A percentile compares a stretch with the other conserved stretches of the same genome.
These are phyloP conservation scores for Peterozyma toletana DNA, from an alignment of 805 yeast genomes.

Conservation along the genomic window DNA sequence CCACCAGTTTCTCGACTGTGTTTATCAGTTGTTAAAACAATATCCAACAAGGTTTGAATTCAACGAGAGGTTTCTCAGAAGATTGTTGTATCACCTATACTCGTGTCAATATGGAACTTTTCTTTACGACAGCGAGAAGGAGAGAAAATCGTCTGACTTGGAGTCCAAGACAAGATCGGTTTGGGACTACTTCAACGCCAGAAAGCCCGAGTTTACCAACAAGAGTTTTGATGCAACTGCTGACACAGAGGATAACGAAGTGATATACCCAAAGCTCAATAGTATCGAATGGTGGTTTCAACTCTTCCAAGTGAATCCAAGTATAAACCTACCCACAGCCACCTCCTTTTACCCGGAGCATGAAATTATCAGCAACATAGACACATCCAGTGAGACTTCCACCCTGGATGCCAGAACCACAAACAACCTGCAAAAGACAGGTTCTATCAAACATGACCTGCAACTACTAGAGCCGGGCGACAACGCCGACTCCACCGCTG, in stretches of 20 bases:
- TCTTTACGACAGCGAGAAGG: constrained; percentile 66
- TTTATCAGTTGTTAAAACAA: constrained; percentile 71
- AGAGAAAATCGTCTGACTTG: constrained; percentile 37
- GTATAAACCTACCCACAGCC: constrained; percentile 36
- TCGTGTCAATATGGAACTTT: constrained; percentile 96
- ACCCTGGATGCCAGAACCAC: neutral
- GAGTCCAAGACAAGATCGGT: constrained; percentile 59
- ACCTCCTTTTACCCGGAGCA: constrained; percentile 31
- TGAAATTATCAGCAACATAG: neutral
- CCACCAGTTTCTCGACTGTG: constrained; percentile 89
- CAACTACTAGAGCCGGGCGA: neutral
- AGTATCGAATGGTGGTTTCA: constrained; percentile 88
- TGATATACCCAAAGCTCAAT: constrained; percentile 52
- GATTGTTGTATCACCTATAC: constrained; percentile 80
- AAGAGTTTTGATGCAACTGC: constrained; percentile 25
- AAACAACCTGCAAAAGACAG: neutral
- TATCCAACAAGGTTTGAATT: constrained; percentile 73
- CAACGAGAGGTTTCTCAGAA: constrained; percentile 78
- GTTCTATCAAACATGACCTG: neutral
- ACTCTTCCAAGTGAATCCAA: constrained; percentile 51
- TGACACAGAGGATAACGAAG: constrained; percentile 27
- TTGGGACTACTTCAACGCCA: constrained; percentile 88
- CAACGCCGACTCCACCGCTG: neutral
- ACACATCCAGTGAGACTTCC: neutral
- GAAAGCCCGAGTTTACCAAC: constrained; percentile 64